Conservation (phyloP, 140 eudicot genomes). For the Oenanthe javanica region DNA sequence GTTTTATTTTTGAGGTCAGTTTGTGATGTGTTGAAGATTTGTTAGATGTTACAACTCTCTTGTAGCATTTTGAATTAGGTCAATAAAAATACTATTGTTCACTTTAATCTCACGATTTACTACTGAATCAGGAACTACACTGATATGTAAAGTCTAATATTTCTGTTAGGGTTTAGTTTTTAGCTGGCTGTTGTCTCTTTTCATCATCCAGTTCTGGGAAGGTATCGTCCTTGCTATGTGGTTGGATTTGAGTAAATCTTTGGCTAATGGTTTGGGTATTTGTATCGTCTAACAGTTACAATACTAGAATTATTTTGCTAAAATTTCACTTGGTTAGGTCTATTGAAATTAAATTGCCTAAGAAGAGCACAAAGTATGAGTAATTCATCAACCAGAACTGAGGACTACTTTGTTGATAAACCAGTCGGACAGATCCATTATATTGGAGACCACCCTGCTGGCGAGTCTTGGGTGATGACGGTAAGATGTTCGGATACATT, state of each 20-base stretch:
- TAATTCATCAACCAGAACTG: neutral
- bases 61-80: neutral
- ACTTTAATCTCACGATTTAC: neutral
- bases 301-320: neutral
- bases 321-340: neutral
- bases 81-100: neutral
- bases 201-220: neutral
- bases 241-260: neutral
- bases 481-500: neutral
- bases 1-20: neutral
- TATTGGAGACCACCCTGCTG: neutral
- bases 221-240: neutral
- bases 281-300: neutral
- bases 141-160: neutral
- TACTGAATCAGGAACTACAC: neutral
- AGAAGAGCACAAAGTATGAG: neutral
- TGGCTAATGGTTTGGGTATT: neutral
- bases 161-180: neutral
- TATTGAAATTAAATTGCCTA: neutral
- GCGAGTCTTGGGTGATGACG: neutral
- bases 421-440: neutral
- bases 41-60: slow-evolving; percentile 5
- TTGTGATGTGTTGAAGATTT: neutral
- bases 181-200: neutral
- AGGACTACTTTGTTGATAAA: neutral